Conservation (phyloP, 805 yeast genomes). For the Debaryomyces hansenii region DNA sequence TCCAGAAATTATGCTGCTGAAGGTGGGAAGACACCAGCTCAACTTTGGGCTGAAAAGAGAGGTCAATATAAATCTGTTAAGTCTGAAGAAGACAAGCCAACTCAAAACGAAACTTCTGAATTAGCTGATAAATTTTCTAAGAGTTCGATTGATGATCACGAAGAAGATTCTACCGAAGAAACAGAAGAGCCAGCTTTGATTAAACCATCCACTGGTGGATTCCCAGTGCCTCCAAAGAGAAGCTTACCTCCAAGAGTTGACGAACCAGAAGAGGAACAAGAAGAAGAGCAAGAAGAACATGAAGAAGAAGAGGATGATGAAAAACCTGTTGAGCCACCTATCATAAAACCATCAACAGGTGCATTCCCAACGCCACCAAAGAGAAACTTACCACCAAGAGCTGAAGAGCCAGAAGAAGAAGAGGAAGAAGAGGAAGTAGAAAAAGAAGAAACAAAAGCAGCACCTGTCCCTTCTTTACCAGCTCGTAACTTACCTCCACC, state of each 20-base stretch:
- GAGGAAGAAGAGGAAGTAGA: conserved; percentile 13
- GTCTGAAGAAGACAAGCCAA: conserved; percentile 15
- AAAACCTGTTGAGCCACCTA: conserved; percentile 9
- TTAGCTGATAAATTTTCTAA: conserved; percentile 16
- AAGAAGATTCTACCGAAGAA: conserved; percentile 13
- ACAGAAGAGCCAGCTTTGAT: conserved; percentile 9
- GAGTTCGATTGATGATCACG: conserved; percentile 11
- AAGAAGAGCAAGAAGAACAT: conserved; percentile 5
- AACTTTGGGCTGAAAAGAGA: conserved; percentile 90
- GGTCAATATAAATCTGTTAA: conserved; percentile 57
- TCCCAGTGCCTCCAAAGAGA: background rate
- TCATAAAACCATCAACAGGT: conserved; percentile 4
- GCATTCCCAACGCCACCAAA: conserved; percentile 9
- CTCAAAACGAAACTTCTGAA: conserved; percentile 11
- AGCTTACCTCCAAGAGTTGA: background rate
- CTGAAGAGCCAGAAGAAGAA: conserved; percentile 7
- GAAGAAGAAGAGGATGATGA: conserved; percentile 3
- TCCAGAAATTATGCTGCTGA: conserved; percentile 62
- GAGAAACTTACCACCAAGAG: conserved; percentile 2
- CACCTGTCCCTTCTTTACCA: conserved; percentile 10
- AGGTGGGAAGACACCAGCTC: conserved; percentile 90
- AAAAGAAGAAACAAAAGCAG: conserved; percentile 1
- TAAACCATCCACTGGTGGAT: conserved; percentile 2
- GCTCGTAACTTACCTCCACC: conserved; percentile 19
- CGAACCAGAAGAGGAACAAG: background rate